These are phyloP conservation scores for Primulina tabacum DNA, from an alignment of 257 asterid genomes.

Conservation along the genomic window DNA sequence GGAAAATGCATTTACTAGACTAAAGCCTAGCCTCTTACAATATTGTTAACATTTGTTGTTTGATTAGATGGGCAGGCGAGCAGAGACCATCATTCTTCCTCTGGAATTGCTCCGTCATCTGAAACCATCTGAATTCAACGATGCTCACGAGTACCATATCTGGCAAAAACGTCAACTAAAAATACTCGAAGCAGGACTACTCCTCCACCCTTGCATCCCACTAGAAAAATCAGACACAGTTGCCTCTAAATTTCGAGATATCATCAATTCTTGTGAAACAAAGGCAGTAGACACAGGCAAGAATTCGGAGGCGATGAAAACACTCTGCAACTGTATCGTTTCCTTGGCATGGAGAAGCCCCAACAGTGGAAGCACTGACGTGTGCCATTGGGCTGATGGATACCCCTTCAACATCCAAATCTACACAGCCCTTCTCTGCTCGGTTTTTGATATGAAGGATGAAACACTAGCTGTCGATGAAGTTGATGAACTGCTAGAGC, in stretches of 20 bases:
- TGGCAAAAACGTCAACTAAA: constrained; percentile 72
- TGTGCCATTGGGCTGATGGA: constrained; percentile 77
- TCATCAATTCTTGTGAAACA: constrained; percentile 37
- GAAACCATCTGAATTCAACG: constrained; percentile 66
- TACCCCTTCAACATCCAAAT: constrained; percentile 58
- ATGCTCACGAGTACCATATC: constrained; percentile 57
- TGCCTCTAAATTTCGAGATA: constrained; percentile 37
- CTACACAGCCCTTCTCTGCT: constrained; percentile 42
- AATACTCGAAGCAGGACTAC: constrained; percentile 60
- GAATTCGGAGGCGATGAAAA: constrained; percentile 48
- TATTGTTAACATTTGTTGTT: too few relatives aligned
- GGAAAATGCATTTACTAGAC: too few relatives aligned
- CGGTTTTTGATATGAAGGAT: constrained; percentile 56
- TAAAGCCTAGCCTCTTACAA: too few relatives aligned
- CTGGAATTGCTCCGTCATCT: constrained; percentile 66
- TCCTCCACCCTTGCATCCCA: constrained; percentile 57
- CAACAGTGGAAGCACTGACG: constrained; percentile 43
- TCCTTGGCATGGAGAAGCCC: constrained; percentile 56
- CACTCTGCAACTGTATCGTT: constrained; percentile 45
- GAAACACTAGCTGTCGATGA: constrained; percentile 55
- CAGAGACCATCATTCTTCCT: constrained; percentile 77
- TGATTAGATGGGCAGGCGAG: constrained; percentile 63
- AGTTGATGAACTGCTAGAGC: constrained; percentile 61
- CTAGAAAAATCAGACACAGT: constrained; percentile 45
- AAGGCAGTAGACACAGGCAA: constrained; percentile 57